phyloP scores from a whole-genome alignment of 1,139 yeast species.

The Protomyces macrosporus region DNA sequence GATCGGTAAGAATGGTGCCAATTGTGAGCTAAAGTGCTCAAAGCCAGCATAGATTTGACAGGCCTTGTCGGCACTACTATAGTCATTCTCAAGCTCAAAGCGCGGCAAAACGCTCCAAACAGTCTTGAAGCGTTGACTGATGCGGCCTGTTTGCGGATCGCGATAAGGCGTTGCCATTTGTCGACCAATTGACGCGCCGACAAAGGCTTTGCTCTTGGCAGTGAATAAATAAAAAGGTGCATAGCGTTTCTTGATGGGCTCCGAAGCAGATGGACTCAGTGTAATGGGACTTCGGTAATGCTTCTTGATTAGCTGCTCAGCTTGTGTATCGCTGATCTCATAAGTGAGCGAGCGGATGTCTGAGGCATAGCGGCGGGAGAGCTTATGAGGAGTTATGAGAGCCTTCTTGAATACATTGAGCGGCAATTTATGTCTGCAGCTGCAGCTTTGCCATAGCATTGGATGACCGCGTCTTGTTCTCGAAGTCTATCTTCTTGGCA shows the following conservation, averaged over 20 bases:
- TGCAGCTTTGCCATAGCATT: conserved; percentile 5
- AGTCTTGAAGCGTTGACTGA: conserved; percentile 7
- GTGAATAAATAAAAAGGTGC: conserved; percentile 13
- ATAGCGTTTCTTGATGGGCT: conserved; percentile 3
- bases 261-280: conserved; percentile 2
- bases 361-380: not conserved
- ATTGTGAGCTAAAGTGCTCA: conserved; percentile 5
- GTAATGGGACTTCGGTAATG: conserved; percentile 13
- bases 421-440: not conserved
- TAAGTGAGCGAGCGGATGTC: not conserved
- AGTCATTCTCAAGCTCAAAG: conserved; percentile 17
- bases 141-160: conserved; percentile 23
- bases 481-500: no score
- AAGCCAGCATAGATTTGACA: conserved; percentile 22
- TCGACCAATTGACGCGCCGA: conserved; percentile 15
- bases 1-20: conserved; percentile 7
- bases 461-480: not conserved
- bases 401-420: no score
- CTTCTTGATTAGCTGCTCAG: not conserved
- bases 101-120: conserved; percentile 18
- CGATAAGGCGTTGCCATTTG: conserved; percentile 19
- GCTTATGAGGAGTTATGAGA: not conserved
- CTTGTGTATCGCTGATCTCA: not conserved
- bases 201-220: conserved; percentile 1
- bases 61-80: conserved; percentile 4